Percentiles rank a stretch among this genome's conserved stretches.
phyloP scores from a whole-genome alignment of 306 rosid genomes.

The Casuarina equisetifolia region DNA sequence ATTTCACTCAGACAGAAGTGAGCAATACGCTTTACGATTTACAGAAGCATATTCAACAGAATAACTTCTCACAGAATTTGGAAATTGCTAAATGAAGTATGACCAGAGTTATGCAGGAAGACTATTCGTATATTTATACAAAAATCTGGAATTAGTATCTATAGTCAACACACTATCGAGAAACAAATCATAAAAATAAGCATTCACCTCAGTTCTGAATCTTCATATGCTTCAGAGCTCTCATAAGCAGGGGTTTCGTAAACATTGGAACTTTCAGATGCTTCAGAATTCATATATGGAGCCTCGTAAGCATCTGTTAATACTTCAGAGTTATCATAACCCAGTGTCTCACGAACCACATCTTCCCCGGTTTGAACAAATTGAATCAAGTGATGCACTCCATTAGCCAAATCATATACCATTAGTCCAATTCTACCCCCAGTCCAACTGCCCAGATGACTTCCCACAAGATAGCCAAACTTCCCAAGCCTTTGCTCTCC shows the following conservation, averaged over 20 bases:
- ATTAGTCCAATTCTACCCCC: conserved; percentile 90
- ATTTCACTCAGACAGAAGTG: not conserved
- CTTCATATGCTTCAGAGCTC: conserved; percentile 38
- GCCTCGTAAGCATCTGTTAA: conserved; percentile 25
- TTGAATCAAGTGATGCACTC: conserved; percentile 59
- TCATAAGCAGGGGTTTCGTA: conserved; percentile 36
- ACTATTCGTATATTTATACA: not conserved
- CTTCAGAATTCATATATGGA: conserved; percentile 28
- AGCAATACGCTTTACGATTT: not conserved
- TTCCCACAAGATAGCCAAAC: conserved; percentile 86
- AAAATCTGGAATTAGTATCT: conserved; percentile 5
- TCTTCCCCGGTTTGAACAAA: conserved; percentile 32
- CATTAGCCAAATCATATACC: conserved; percentile 79
- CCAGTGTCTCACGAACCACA: conserved; percentile 33
- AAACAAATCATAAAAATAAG: conserved; percentile 13
- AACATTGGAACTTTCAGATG: conserved; percentile 21
- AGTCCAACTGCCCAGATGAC: conserved; percentile 86
- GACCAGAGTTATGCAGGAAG: not conserved
- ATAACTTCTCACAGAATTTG: not conserved
- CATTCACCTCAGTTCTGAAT: conserved; percentile 57
- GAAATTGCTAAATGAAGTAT: not conserved
- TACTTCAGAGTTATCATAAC: conserved; percentile 39
- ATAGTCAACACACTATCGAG: not conserved
- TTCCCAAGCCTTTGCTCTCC: conserved; percentile 82
- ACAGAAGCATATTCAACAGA: not conserved